Conservation (phyloP, 345 rosid species). For the sweet orange (Citrus sinensis) region DNA sequence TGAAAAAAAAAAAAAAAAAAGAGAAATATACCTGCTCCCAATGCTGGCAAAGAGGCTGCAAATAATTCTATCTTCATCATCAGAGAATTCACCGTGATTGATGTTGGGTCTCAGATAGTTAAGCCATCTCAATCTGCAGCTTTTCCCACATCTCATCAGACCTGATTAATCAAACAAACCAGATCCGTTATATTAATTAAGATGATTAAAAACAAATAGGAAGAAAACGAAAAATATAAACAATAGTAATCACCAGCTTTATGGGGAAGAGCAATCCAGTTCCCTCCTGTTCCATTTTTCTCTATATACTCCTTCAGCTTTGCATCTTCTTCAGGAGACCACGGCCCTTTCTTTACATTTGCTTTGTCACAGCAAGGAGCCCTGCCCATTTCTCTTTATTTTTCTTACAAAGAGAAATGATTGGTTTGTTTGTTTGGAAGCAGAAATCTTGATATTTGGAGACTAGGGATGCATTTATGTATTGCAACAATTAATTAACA, state of each 20-base stretch:
- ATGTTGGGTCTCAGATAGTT: slow-evolving; percentile 89
- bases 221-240: background rate
- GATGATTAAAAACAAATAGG: background rate
- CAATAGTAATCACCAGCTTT: slow-evolving; percentile 54
- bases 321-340: slow-evolving; percentile 98
- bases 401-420: background rate
- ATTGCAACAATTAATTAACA: background rate
- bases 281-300: slow-evolving; percentile 64
- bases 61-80: slow-evolving; percentile 69
- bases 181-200: background rate
- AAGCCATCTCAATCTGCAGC: slow-evolving; percentile 90
- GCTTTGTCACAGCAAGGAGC: slow-evolving; percentile 96
- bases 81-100: slow-evolving; percentile 88
- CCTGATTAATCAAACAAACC: slow-evolving; percentile 36
- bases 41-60: slow-evolving; percentile 65
- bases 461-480: slow-evolving; percentile 3
- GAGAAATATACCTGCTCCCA: slow-evolving; percentile 71
- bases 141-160: slow-evolving; percentile 83
- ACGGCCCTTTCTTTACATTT: slow-evolving; percentile 86
- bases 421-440: background rate
- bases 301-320: slow-evolving; percentile 68
- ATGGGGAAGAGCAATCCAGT: slow-evolving; percentile 83
- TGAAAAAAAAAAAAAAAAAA: background rate
- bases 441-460: slow-evolving; percentile 8
- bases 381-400: slow-evolving; percentile 60